These are phyloP conservation scores for Trichophyton benhamiae DNA, from an alignment of 2,329 filamentous ascomycete species.

Conservation along the genomic window DNA sequence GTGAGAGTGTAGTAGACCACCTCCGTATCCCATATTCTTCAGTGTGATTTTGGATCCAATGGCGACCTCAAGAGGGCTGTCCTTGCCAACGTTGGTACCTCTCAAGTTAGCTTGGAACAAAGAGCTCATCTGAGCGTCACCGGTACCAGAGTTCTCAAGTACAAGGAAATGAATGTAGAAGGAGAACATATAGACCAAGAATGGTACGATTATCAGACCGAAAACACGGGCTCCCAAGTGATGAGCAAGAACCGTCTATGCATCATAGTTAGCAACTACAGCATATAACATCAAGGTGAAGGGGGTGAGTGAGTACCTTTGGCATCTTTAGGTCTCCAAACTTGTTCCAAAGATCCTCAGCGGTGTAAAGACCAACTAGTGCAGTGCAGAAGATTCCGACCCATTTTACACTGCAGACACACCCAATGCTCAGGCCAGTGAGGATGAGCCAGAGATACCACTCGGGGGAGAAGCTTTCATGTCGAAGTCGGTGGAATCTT, in stretches of 20 bases:
- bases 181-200: slow-evolving; percentile 87
- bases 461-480: slow-evolving; percentile 73
- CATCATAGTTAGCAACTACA: neutral
- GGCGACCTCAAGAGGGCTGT: slow-evolving; percentile 86
- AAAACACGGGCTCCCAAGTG: slow-evolving; percentile 71
- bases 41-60: slow-evolving; percentile 79
- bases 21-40: slow-evolving; percentile 99
- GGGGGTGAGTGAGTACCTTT: slow-evolving; percentile 41
- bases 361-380: slow-evolving; percentile 86
- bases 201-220: slow-evolving; percentile 76
- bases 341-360: slow-evolving; percentile 95
- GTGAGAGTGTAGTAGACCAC: slow-evolving; percentile 90
- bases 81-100: slow-evolving; percentile 85
- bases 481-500: slow-evolving; percentile 81
- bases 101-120: slow-evolving; percentile 94
- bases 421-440: slow-evolving; percentile 90
- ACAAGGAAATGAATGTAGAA: slow-evolving; percentile 93
- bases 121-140: slow-evolving; percentile 99
- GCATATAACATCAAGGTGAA: neutral
- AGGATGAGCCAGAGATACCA: slow-evolving; percentile 94
- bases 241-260: slow-evolving; percentile 47
- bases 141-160: slow-evolving; percentile 83
- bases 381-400: slow-evolving; percentile 94
- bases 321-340: slow-evolving; percentile 92
- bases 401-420: slow-evolving; percentile 97